A percentile compares a stretch with the other conserved stretches of the same genome.
phyloP scores from a whole-genome alignment of 345 rosid genomes.

The Ailanthus altissimus region DNA sequence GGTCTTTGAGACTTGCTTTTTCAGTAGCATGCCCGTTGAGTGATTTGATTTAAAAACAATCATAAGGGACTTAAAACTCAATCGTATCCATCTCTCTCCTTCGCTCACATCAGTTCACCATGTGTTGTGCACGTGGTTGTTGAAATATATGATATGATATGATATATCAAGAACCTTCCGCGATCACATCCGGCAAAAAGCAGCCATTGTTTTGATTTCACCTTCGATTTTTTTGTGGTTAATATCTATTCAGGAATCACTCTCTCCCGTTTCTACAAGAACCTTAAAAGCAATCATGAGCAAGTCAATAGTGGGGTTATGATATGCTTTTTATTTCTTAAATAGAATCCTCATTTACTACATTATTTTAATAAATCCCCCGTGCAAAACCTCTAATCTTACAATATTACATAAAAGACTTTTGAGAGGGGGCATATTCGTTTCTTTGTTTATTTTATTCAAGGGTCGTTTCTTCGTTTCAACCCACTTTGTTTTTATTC shows the following conservation, averaged over 20 bases:
- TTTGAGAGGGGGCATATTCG: slow-evolving; percentile 15
- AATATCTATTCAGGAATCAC: slow-evolving; percentile 13
- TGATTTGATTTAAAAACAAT: neutral
- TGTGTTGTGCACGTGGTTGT: slow-evolving; percentile 5
- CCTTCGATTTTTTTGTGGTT: slow-evolving; percentile 10
- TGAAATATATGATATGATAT: neutral
- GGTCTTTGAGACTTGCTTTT: slow-evolving; percentile 14
- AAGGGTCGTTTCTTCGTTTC: slow-evolving; percentile 32
- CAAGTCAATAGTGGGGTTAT: slow-evolving; percentile 29
- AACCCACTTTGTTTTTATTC: slow-evolving; percentile 32
- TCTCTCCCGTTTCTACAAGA: neutral
- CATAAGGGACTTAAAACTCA: neutral
- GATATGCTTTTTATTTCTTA: neutral
- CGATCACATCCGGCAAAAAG: slow-evolving; percentile 4
- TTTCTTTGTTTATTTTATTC: slow-evolving; percentile 12
- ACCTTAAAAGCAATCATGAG: slow-evolving; percentile 27
- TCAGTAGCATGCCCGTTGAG: slow-evolving; percentile 4
- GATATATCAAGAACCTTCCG: too few species aligned
- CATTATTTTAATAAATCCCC: slow-evolving; percentile 13
- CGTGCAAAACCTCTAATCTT: slow-evolving; percentile 18
- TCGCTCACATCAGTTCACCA: slow-evolving; percentile 1
- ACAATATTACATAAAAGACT: neutral
- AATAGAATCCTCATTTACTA: slow-evolving; percentile 13
- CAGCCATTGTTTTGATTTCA: slow-evolving; percentile 17
- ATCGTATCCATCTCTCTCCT: neutral